phyloP scores from a whole-genome alignment of 768 basidiomycete genomes.

The Clitopilus hobsonii region DNA sequence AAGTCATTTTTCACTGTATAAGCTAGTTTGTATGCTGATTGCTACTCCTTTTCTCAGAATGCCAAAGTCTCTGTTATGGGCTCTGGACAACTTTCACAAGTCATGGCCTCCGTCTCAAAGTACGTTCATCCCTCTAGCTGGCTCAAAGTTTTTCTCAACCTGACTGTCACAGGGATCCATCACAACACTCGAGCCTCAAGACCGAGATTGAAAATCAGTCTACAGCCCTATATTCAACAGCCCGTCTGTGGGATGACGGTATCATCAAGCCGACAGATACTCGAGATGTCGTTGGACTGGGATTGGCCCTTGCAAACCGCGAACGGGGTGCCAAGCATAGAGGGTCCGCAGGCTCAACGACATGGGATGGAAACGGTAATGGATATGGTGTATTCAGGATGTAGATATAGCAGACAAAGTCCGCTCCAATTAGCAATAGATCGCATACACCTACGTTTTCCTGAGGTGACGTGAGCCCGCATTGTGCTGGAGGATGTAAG shows the following conservation, averaged over 20 bases:
- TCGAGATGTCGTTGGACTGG: conserved; percentile 81
- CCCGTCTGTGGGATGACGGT: conserved; percentile 92
- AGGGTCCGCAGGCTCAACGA: conserved; percentile 27
- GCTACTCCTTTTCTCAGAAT: conserved; percentile 44
- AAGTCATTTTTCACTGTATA: conserved; percentile 21
- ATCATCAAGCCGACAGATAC: conserved; percentile 90
- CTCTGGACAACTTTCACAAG: conserved; percentile 85
- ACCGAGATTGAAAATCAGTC: conserved; percentile 87
- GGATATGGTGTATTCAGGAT: conserved; percentile 93
- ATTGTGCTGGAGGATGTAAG: too few species aligned
- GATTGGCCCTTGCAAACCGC: conserved; percentile 73
- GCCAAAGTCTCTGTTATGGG: conserved; percentile 97
- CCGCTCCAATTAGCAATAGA: neutral
- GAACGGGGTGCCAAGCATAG: conserved; percentile 19
- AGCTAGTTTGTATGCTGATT: conserved; percentile 1
- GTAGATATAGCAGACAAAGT: conserved; percentile 35
- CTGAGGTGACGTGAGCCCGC: too few species aligned
- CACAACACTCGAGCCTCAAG: conserved; percentile 70
- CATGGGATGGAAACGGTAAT: conserved; percentile 67
- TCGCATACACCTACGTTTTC: too few species aligned
- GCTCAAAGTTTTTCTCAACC: neutral
- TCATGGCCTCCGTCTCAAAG: conserved; percentile 89
- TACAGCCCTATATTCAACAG: conserved; percentile 82
- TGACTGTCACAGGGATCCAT: conserved; percentile 57
- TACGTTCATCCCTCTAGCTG: conserved; percentile 25